Base-by-base conservation (phyloP, 2,329 filamentous ascomycete genomes). In the Hymenoscyphus fructigenus region DNA sequence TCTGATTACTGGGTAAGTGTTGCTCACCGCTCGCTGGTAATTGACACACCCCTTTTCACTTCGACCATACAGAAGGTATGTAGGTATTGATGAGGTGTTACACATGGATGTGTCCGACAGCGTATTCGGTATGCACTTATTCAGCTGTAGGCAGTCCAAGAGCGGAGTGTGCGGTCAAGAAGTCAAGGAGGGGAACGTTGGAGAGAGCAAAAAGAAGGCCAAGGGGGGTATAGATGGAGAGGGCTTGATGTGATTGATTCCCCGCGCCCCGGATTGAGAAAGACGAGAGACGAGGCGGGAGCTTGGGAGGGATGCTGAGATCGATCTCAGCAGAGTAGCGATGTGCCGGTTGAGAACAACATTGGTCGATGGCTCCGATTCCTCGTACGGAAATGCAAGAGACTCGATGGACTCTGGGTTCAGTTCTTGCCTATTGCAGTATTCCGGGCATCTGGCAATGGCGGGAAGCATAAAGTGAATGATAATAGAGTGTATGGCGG, bases 231-330 rank as follows among this genome's bases (percentile, higher is more conserved):
- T 23, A 50, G 44, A 50, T 50, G 44, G 44, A 23, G 44, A 23
- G 17, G 44, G 44, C 44, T 50, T 50, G 44, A 23, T 23, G 44
- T 50, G 44, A 50, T 50, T n/a, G 44, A 50, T 38, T 59, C 29
- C 56, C 56, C 28, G 50, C 50, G 28, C 9, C 23, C 23, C 53
- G 26, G 36, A 59, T 44, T 59, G 34, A 59, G 59, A 50, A 34
- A 60, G 59, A 60, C 59, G 59, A 60, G 38, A 60, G 20, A 32
- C 59, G 59, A 53, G 59, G 47, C 9, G 57, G 9, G 38, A 12
- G 36, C 29, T 36, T 28, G 29, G 36, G 26, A 38, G n/a, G 36
- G 20, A 20, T 26, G 57, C 26, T 59, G n/a, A 2, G 57, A 47
- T 28, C 26, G 36, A 59, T 34, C 14, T 38, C n/a, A 57, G 47